Evolutionary conservation across 495 filamentous ascomycete genomes (phyloP), one percentile per base, ranked within the genome.

Genomic region (Entonaema liquescens): DNA sequence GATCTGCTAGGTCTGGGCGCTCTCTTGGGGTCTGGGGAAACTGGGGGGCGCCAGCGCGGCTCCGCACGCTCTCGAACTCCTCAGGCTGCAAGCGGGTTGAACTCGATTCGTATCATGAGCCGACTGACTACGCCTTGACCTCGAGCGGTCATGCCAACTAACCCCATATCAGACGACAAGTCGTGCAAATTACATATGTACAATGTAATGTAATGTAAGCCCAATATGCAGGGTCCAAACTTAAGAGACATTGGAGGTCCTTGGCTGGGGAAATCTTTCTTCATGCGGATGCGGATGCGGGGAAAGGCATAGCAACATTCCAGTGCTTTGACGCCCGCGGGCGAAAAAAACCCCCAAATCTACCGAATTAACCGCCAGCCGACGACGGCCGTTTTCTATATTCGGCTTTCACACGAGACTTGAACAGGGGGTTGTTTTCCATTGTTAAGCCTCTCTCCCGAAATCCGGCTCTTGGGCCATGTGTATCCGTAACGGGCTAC

Each of bases 311-410:
- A 56, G 53, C 28, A 33, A 9, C 29, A 64, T 54, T 55, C 29
- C n/a, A 56, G 26, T 28, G 21, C 49, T 56, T 53, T 52, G 66
- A 63, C 40, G 58, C 15, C 53, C 49, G 53, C 58, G 36, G 69
- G 36, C 59, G 23, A 5, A 9, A 33, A 33, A 33, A 5, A 53
- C 47, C 26, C 35, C 8, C 42, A 2, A 64, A 72, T 59, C 63
- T 44, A 67, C 69, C 69, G 64, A 72, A 65, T 68, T 72, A 68
- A 65, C 70, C 70, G 64, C 59, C 17, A 26, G 59, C 59, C 64
- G 61, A 65, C 65, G 55, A 31, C 23, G 36, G 31, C 59, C 47
- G 61, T 31, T 38, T 40, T 5, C 33, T 60, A 15, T 17, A 12
- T 66, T 62, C 58, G 68, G 58, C 58, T 59, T 71, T n/a, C n/a